Evolutionary conservation across 1,284 basidiomycete genomes (phyloP).

Genomic region (Rhodotorula glutinis): DNA sequence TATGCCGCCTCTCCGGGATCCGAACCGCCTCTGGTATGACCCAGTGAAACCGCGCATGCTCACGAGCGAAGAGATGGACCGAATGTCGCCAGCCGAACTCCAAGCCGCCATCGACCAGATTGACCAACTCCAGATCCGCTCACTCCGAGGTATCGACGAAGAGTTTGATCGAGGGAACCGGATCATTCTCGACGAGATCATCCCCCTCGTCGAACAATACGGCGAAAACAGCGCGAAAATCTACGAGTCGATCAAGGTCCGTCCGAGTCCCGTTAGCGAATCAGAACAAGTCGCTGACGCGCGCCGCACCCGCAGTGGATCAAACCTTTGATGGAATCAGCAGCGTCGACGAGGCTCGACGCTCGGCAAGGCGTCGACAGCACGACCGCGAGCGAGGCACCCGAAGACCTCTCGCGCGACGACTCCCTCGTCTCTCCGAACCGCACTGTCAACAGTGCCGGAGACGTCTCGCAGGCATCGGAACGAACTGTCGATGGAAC

Average conservation of each 20-base stretch:
- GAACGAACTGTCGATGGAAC: slow-evolving; percentile 12
- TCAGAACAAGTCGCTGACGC: too few species aligned
- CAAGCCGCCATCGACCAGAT: slow-evolving; percentile 41
- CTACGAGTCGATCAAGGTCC: slow-evolving; percentile 42
- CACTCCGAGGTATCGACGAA: slow-evolving; percentile 41
- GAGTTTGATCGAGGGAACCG: slow-evolving; percentile 37
- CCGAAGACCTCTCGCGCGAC: slow-evolving; percentile 16
- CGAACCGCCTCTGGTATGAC: slow-evolving; percentile 34
- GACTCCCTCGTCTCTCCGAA: slow-evolving; percentile 6
- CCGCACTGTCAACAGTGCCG: slow-evolving; percentile 21
- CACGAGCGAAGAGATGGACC: slow-evolving; percentile 28
- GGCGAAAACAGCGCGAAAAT: slow-evolving; percentile 40
- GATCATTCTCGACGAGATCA: slow-evolving; percentile 37
- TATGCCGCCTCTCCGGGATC: slow-evolving; percentile 26
- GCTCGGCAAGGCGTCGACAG: slow-evolving; percentile 21
- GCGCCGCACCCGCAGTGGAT: slow-evolving; percentile 31
- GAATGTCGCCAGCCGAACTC: slow-evolving; percentile 34
- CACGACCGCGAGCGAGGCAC: not conserved
- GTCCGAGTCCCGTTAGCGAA: too few species aligned
- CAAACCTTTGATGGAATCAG: slow-evolving; percentile 42
- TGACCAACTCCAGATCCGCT: slow-evolving; percentile 41
- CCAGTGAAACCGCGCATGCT: slow-evolving; percentile 35
- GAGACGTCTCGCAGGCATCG: slow-evolving; percentile 9
- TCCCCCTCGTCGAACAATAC: slow-evolving; percentile 40
- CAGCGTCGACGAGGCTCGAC: slow-evolving; percentile 29